These are phyloP conservation scores for Salix viminalis DNA, from an alignment of 345 rosid species.

Conservation along the genomic window DNA sequence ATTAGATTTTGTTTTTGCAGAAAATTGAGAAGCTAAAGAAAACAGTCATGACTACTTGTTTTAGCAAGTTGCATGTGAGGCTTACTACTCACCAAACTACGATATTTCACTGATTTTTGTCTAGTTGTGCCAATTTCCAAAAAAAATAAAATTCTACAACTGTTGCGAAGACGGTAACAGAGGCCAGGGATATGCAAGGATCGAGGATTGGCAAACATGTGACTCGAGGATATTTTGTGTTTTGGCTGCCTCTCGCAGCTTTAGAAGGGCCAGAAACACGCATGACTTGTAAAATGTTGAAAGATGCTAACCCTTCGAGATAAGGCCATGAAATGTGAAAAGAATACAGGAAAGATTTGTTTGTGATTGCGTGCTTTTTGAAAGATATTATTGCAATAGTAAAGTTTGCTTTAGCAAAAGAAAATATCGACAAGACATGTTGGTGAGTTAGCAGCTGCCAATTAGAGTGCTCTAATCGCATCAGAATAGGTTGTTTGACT, in stretches of 20 bases:
- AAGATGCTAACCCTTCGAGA: slow-evolving; percentile 8
- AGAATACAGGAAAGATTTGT: background rate
- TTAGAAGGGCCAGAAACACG: background rate
- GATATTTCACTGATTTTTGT: no score
- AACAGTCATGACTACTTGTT: no score
- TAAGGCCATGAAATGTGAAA: slow-evolving; percentile 1
- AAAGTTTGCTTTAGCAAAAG: background rate
- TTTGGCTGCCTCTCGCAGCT: background rate
- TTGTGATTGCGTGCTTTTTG: no score
- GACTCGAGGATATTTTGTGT: slow-evolving; percentile 5
- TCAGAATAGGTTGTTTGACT: background rate
- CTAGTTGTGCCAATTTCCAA: no score
- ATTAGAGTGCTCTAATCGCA: background rate
- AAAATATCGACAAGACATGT: background rate
- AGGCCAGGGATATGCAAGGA: background rate
- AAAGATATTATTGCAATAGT: background rate
- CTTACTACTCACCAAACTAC: fast-evolving
- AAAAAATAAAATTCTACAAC: background rate
- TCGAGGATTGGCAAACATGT: slow-evolving; percentile 4
- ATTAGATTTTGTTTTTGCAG: no score
- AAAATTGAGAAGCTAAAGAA: no score
- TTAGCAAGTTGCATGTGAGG: no score
- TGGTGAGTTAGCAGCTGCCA: background rate
- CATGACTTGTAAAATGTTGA: background rate
- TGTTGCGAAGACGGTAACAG: background rate